Base-by-base conservation (phyloP, 163 green algal species). In the Chlamydomonas reinhardtii region DNA sequence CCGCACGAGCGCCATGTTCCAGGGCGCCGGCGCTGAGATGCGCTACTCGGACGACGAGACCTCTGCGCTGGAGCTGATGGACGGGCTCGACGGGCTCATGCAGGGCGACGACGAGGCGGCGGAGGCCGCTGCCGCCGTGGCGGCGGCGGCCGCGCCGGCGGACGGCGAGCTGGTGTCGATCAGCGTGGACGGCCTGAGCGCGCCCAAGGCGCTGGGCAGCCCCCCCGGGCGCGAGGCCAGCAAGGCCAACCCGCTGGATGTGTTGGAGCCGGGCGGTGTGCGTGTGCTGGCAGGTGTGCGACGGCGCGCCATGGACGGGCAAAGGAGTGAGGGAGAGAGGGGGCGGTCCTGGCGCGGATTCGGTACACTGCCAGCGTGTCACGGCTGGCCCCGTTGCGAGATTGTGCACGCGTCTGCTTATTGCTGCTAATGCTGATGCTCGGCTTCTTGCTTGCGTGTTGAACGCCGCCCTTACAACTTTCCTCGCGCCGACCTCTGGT, bases 161-260 rank as follows among this genome's bases (percentile, higher is more conserved):
- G 87, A 89, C 37, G 82, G 76, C 52, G 87, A 89, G 76, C 16
- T 87, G 64, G 70, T 91, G 39, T 89, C 87, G 25, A 86, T 91
- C 37, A 85, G 76, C 29, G 52, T 73, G 0, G 79, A 89, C 62
- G 82, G 85, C 2, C 82, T 85, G 37, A 56, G 34, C 17, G 80
- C 73, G 69, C 80, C 80, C 15, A 59, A 79, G 69, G 32, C 70
- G 68, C 27, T 86, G 54, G 56, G 56, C 17, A 64, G 72, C 59
- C 69, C 6, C 59, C 69, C 6, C 31, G 37, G 31, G 29, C 32
- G 74, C 20, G 27, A 31, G 66, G 66, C 66, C 6, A 17, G 48
- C 48, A 56, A 56, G 48, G 11, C 48, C 48, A 79, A 54, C 70
- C 80, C 80, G 27, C 79, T 80, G 80, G 80, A 86, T 69, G 24